Conservation (phyloP, 805 yeast genomes). For the Spathaspora hagerdaliae region DNA sequence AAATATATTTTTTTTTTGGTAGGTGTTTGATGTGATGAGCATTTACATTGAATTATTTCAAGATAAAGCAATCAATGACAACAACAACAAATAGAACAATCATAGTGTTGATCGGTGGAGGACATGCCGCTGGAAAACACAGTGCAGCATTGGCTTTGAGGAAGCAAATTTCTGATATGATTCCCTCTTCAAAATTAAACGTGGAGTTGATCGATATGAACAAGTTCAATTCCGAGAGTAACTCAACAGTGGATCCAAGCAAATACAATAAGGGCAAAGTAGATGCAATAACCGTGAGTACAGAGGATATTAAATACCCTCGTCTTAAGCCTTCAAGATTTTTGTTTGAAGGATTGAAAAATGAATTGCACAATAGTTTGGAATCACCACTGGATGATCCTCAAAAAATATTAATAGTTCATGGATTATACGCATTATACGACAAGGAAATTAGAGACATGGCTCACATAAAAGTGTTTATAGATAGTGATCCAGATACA, state of each 20-base stretch:
- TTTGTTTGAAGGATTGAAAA: conserved; percentile 27
- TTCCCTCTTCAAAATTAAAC: conserved; percentile 10
- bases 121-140: conserved; percentile 55
- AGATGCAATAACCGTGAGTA: conserved; percentile 27
- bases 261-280: conserved; percentile 17
- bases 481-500: conserved; percentile 83
- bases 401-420: conserved; percentile 43
- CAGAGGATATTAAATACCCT: conserved; percentile 13
- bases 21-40: background rate
- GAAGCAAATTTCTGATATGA: conserved; percentile 17
- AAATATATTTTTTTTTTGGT: no score
- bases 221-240: conserved; percentile 22
- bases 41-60: background rate
- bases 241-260: conserved; percentile 17
- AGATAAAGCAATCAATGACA: background rate
- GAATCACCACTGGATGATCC: conserved; percentile 16
- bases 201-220: conserved; percentile 44
- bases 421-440: conserved; percentile 79
- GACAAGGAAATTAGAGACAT: conserved; percentile 50
- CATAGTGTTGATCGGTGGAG: conserved; percentile 56
- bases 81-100: conserved; percentile 9
- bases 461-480: conserved; percentile 66
- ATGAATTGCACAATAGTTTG: conserved; percentile 10
- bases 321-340: conserved; percentile 39
- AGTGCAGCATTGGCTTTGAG: conserved; percentile 36